These are phyloP conservation scores for Fraxinus quadrangulata DNA, from an alignment of 257 asterid species.

Conservation along the genomic window DNA sequence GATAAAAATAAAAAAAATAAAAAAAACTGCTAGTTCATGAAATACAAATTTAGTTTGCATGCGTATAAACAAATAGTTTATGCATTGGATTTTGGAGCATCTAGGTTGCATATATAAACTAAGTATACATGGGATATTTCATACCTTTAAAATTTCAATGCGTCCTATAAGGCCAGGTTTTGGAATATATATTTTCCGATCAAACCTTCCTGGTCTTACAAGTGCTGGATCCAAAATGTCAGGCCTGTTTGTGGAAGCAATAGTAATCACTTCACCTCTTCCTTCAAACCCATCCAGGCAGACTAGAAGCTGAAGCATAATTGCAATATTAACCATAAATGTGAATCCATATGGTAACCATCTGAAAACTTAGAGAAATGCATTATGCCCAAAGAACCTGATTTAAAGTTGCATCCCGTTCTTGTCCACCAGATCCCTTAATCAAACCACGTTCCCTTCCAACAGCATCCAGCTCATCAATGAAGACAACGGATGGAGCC, in stretches of 20 bases:
- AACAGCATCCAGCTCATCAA: slow-evolving; percentile 98
- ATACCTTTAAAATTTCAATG: slow-evolving; percentile 80
- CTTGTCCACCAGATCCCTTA: slow-evolving; percentile 96
- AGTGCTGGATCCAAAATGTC: slow-evolving; percentile 98
- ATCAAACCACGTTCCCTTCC: slow-evolving; percentile 94
- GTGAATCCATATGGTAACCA: slow-evolving; percentile 23
- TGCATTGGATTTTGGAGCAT: neutral
- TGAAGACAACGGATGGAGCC: slow-evolving; percentile 98
- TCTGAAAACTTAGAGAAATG: slow-evolving; percentile 22
- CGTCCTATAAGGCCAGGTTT: slow-evolving; percentile 95
- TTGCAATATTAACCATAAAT: slow-evolving; percentile 29
- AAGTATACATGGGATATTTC: slow-evolving; percentile 3
- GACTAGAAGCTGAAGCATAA: slow-evolving; percentile 84
- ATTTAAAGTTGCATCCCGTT: slow-evolving; percentile 97
- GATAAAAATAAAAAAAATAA: neutral
- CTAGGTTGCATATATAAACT: slow-evolving; percentile 6
- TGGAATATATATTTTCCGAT: slow-evolving; percentile 84
- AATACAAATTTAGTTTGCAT: neutral
- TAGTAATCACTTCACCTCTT: slow-evolving; percentile 93
- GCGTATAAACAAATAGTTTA: slow-evolving; percentile 3
- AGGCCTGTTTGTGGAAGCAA: slow-evolving; percentile 97
- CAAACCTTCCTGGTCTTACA: slow-evolving; percentile 96
- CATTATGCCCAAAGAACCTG: slow-evolving; percentile 56
- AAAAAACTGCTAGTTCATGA: neutral
- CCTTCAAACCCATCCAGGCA: slow-evolving; percentile 98